Base-by-base conservation (phyloP, 352 stramenopile genomes). In the Phytophthora hibernalis region DNA sequence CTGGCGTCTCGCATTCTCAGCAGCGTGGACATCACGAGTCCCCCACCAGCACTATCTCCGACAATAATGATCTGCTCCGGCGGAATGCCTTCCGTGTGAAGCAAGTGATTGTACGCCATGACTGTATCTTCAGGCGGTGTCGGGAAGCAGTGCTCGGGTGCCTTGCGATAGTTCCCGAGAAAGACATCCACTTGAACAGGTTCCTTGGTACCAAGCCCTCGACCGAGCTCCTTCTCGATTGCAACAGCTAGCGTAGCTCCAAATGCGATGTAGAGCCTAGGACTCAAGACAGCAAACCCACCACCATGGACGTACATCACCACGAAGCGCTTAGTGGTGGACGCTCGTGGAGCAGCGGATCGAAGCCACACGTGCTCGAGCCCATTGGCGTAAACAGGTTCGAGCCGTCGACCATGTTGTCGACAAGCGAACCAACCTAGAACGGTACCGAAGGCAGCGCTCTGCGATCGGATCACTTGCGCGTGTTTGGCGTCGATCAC, bases 241-340 rank as follows among this genome's bases (percentile, higher is more conserved):
- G 65, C 52, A 0, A 60, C 38, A 21, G 66, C 68, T 15, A 86
- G 52, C 4, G 65, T 60, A 2, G 58, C 65, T 15, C 51, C 69
- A 33, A 85, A 75, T 2, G 31, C 11, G 30, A 77, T 69, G 56
- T 85, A 86, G 40, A 86, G 37, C 9, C 61, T 61, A 0, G 82
- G 80, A 55, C 70, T 83, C 18, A 80, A 69, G 47, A 89, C 37
- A 5, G 74, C 61, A 47, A 79, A 89, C 22, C 76, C 80, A 13
- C 80, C 82, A 16, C 82, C 82, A 42, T 91, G 82, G 51, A 77
- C 76, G 65, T 80, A 89, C 7, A 91, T 70, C 53, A 91, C 70
- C 15, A 85, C 73, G 3, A 64, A 61, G 6, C 66, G 65, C 15
- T 78, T 73, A 11, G 60, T 56, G 12, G 52, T 44, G 8, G 26